Evolutionary conservation across 768 basidiomycete genomes (phyloP), one percentile per base, ranked within the genome.

Genomic region (Pleurotus djamor): DNA sequence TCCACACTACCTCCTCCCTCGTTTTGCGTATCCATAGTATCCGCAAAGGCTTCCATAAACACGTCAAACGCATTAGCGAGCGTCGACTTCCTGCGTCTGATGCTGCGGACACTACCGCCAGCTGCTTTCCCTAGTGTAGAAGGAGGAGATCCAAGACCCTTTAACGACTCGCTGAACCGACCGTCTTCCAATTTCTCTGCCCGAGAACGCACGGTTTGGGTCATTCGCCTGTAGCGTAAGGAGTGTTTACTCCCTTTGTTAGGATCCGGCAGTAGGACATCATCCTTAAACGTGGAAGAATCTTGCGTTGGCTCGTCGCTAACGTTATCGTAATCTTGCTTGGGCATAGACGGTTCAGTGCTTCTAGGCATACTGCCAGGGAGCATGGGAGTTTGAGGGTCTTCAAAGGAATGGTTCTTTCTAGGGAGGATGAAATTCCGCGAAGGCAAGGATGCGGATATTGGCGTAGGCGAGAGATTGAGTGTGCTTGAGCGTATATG

Each of bases 151-250:
- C 54, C 54, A 34, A 56, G 54, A 14, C 54, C 54, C 28, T 56
- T 56, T 37, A 64, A 38, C 7, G 71, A 72, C 59, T 74, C 73
- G 38, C 70, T 70, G 59, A 86, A 83, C 49, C 86, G 78, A 21
- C 81, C 81, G 64, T 84, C 82, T 38, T 78, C 79, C 86, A 84
- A 88, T 32, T 79, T 80, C 50, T 72, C 72, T 45, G 87, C 88
- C 41, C 87, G 81, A 66, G 81, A 76, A 17, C 81, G 81, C 21
- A 88, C 72, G 13, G 84, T 87, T 63, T 79, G 70, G 14, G 81
- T 74, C 70, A 81, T 80, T 21, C 72, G 72, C 44, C 72, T 67
- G 38, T 76, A 68, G 37, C 77, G 71, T 14, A 72, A 68, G 4
- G 73, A 74, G 28, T 67, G 67, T 32, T 37, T 56, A 14, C 37